Percentiles rank a stretch among this genome's conserved stretches.
Conservation (phyloP, 257 asterid genomes). For the Nicotiana paniculata region DNA sequence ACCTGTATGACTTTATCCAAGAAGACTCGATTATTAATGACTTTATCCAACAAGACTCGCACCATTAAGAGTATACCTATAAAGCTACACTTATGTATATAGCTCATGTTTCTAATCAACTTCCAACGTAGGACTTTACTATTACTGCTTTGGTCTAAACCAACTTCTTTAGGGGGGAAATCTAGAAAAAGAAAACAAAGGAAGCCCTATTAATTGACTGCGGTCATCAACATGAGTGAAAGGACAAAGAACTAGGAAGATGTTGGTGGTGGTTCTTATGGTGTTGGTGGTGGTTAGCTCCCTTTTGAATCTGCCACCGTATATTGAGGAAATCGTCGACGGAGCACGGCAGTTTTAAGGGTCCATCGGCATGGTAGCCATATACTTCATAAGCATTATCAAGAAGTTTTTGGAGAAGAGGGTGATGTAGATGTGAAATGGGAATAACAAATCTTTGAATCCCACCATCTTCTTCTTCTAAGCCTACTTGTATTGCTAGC, state of each 20-base stretch:
- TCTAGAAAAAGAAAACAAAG: neutral
- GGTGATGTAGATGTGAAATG: slow-evolving; percentile 33
- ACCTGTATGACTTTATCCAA: neutral
- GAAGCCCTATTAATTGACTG: neutral
- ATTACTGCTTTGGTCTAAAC: neutral
- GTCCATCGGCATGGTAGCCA: slow-evolving; percentile 36
- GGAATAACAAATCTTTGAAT: slow-evolving; percentile 30
- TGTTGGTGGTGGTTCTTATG: slow-evolving; percentile 10
- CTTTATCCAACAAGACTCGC: too few species aligned
- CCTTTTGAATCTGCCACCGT: slow-evolving; percentile 42
- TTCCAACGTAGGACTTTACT: neutral
- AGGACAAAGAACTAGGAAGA: slow-evolving; percentile 23
- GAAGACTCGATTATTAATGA: too few species aligned
- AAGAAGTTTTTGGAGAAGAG: slow-evolving; percentile 27
- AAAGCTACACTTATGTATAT: neutral
- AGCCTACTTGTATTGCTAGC: slow-evolving; percentile 33
- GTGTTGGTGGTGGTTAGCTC: slow-evolving; percentile 5
- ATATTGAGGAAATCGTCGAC: slow-evolving; percentile 36
- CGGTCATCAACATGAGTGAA: slow-evolving; percentile 19
- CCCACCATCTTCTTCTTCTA: slow-evolving; percentile 25
- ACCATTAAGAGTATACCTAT: neutral
- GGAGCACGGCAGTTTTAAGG: slow-evolving; percentile 35
- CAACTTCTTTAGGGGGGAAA: neutral
- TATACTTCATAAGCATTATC: slow-evolving; percentile 37
- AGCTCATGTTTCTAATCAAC: neutral